Percentiles rank a stretch among this genome's conserved stretches.
phyloP scores from a whole-genome alignment of 345 rosid genomes.

The Boechera retrofracta region DNA sequence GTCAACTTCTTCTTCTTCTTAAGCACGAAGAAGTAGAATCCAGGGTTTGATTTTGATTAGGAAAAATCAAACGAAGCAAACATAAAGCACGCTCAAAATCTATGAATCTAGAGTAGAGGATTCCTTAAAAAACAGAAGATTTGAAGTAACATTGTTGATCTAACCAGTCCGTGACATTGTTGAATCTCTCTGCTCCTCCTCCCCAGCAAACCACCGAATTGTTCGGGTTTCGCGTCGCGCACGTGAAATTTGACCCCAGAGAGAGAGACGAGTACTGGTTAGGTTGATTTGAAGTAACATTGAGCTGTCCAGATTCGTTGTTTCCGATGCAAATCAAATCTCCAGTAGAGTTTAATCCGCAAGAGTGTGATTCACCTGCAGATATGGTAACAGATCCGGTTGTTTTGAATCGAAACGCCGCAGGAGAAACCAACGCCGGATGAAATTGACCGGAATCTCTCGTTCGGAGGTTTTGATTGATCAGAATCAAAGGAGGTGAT shows the following conservation, averaged over 20 bases:
- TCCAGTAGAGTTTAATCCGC: constrained; percentile 70
- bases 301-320: constrained; percentile 61
- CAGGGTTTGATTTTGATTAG: too few species aligned
- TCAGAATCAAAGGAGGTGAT: constrained; percentile 56
- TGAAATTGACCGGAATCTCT: constrained; percentile 53
- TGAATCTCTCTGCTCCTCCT: constrained; percentile 49
- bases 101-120: too few species aligned
- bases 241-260: constrained; percentile 66
- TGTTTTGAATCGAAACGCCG: constrained; percentile 51
- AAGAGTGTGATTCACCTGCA: constrained; percentile 76
- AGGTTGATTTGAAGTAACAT: constrained; percentile 51
- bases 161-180: constrained; percentile 34
- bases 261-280: constrained; percentile 52
- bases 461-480: not conserved
- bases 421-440: constrained; percentile 79
- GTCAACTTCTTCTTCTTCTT: not conserved
- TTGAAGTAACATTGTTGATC: too few species aligned
- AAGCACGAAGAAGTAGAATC: too few species aligned
- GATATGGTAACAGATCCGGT: constrained; percentile 51
- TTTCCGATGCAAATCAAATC: constrained; percentile 62
- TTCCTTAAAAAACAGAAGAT: too few species aligned
- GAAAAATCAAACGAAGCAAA: too few species aligned
- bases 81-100: too few species aligned
- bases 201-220: constrained; percentile 83
- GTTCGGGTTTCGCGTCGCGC: constrained; percentile 58